These are phyloP conservation scores for Skeletonema potamos DNA, from an alignment of 108 stramenopile genomes.

Conservation along the genomic window DNA sequence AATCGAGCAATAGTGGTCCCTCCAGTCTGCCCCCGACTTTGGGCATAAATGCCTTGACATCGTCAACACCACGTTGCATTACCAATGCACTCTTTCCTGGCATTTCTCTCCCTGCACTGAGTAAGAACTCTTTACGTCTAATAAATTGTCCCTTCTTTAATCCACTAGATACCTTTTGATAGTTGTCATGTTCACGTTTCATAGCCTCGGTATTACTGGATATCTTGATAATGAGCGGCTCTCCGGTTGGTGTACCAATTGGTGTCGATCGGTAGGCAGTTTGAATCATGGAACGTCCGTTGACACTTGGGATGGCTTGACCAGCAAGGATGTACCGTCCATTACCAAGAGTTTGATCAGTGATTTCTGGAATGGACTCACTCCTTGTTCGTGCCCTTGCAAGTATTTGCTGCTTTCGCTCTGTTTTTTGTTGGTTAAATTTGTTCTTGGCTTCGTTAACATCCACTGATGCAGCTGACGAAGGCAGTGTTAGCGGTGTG, in stretches of 20 bases:
- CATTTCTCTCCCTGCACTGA: constrained; percentile 53
- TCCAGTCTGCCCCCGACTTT: constrained; percentile 53
- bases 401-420: background rate
- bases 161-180: constrained; percentile 55
- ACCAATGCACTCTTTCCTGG: constrained; percentile 73
- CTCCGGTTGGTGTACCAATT: constrained; percentile 51
- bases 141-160: constrained; percentile 61
- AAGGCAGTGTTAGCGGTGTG: constrained; percentile 25
- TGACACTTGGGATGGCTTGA: constrained; percentile 29
- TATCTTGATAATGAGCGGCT: constrained; percentile 59
- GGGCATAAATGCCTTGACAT: constrained; percentile 78
- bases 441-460: constrained; percentile 7
- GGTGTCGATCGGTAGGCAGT: constrained; percentile 53
- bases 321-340: constrained; percentile 44
- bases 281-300: constrained; percentile 31
- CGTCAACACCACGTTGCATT: constrained; percentile 71
- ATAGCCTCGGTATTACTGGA: constrained; percentile 63
- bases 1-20: constrained; percentile 70
- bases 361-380: constrained; percentile 36
- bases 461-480: constrained; percentile 5
- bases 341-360: constrained; percentile 57
- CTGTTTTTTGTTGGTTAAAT: constrained; percentile 3
- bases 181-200: constrained; percentile 78
- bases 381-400: constrained; percentile 25
- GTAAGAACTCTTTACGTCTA: constrained; percentile 56